A percentile compares a stretch with the other conserved stretches of the same genome.
Evolutionary conservation across 441 rosid species (phyloP).

Genomic region (Flueggea neowawraea): DNA sequence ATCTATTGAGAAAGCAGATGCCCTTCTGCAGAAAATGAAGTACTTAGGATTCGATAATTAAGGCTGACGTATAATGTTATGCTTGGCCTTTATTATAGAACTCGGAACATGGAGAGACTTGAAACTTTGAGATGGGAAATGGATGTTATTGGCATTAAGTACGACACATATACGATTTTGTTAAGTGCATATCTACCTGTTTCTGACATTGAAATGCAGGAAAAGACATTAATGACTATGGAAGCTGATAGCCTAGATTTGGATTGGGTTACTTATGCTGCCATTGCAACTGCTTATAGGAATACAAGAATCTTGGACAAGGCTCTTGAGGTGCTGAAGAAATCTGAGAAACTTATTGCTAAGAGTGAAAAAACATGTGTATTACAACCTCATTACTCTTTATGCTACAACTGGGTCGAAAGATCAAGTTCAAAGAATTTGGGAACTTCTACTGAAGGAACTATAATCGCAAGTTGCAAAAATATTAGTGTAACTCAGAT

Average conservation of each 20-base stretch:
- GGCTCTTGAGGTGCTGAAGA: constrained; percentile 35
- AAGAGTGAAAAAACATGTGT: constrained; percentile 19
- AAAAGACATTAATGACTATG: constrained; percentile 28
- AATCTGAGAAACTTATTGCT: constrained; percentile 29
- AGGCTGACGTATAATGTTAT: constrained; percentile 24
- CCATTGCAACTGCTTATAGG: constrained; percentile 25
- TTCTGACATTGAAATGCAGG: constrained; percentile 29
- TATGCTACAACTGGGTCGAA: constrained; percentile 41
- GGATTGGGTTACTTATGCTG: constrained; percentile 27
- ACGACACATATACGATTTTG: constrained; percentile 26
- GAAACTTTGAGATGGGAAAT: constrained; percentile 27
- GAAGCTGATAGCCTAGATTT: constrained; percentile 27
- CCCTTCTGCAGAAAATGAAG: constrained; percentile 31
- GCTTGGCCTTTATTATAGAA: constrained; percentile 28
- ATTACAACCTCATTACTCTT: constrained; percentile 29
- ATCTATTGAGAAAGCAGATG: constrained; percentile 40
- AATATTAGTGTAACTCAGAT: too few species aligned
- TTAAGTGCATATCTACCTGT: constrained; percentile 33
- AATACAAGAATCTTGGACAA: constrained; percentile 29
- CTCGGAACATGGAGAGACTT: constrained; percentile 21
- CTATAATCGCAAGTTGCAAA: too few species aligned
- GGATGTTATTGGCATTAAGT: constrained; percentile 26
- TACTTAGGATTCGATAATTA: constrained; percentile 23
- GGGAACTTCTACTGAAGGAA: constrained; percentile 38
- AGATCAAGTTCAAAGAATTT: constrained; percentile 40